Evolutionary conservation across 169 alveolate species (phyloP), one percentile per base, ranked within the genome.

Genomic region (Plasmodium reichenowi): DNA sequence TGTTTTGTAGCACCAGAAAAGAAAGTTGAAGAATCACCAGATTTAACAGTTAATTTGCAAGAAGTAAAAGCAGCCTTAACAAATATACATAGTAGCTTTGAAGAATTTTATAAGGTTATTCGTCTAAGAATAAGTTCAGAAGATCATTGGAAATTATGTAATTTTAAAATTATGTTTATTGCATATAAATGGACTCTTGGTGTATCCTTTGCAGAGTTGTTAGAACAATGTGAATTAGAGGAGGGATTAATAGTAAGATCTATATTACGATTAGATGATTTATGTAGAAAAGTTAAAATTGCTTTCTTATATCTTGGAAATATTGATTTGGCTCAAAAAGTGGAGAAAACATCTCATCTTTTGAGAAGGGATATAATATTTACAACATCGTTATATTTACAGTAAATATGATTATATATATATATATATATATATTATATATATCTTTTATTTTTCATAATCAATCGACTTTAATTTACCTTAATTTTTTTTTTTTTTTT

Each of bases 171-270:
- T 13, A 70, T 72, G 92, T 74, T 74, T 45, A 76, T 94, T 62
- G 89, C 93, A 1, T 94, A 94, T 63, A 93, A 94, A 70, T 94
- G 96, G 96, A 95, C 96, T 5, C 85, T 60, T 5, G 96, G 96
- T 32, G 72, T 54, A n/a, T 94, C 96, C 17, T 94, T 94, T 67
- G 75, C 90, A 62, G 96, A 94, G 63, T 74, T 94, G 15, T 88
- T 94, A 91, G 94, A 94, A 66, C 88, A 89, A 22, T 88, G 95
- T 10, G 95, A 92, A 26, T 60, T 72, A 17, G 96, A 97, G 94
- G 99, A 98, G 93, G 99, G 99, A 17, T 94, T 95, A 52, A 96
- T 98, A 29, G 99, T 98, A 45, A 92, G 99, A 64, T 95, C 97
- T 7, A 96, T 98, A 60, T 83, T 93, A 32, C 92, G 99, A 54